Evolutionary conservation across 1,139 yeast species (phyloP).

Genomic region (Geotrichum citri-aurantii): DNA sequence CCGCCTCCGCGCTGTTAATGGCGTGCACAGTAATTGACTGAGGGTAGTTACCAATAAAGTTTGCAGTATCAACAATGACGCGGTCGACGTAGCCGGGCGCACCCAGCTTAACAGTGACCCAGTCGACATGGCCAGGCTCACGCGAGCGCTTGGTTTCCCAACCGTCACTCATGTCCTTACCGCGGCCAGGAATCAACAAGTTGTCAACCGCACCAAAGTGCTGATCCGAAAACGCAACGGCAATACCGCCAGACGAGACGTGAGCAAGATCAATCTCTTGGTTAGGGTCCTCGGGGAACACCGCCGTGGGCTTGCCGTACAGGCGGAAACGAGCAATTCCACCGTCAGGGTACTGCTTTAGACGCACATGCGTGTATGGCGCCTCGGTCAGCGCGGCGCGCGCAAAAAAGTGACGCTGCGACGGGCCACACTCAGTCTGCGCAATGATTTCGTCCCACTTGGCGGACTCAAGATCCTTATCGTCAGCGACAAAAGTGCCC

Average conservation of each 20-base stretch:
- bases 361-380: slow-evolving; percentile 70
- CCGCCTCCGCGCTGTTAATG: slow-evolving; percentile 35
- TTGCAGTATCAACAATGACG: slow-evolving; percentile 81
- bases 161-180: slow-evolving; percentile 94
- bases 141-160: slow-evolving; percentile 97
- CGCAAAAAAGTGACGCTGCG: slow-evolving; percentile 74
- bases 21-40: slow-evolving; percentile 56
- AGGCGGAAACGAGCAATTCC: slow-evolving; percentile 92
- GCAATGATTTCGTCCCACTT: slow-evolving; percentile 68
- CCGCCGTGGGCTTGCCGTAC: slow-evolving; percentile 74
- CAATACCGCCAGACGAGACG: slow-evolving; percentile 84
- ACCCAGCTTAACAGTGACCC: slow-evolving; percentile 82
- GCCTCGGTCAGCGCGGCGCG: slow-evolving; percentile 52
- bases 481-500: slow-evolving; percentile 45
- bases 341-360: slow-evolving; percentile 94
- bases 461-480: slow-evolving; percentile 33
- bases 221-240: slow-evolving; percentile 76
- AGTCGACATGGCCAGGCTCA: slow-evolving; percentile 75
- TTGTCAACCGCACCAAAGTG: slow-evolving; percentile 91
- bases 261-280: slow-evolving; percentile 67
- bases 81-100: slow-evolving; percentile 47
- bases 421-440: slow-evolving; percentile 78
- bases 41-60: slow-evolving; percentile 90
- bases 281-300: slow-evolving; percentile 45
- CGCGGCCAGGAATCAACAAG: slow-evolving; percentile 85